Evolutionary conservation across 78 protist genomes (phyloP), one percentile per base, ranked within the genome.

Genomic region (Dictyostelium brefeldianum): DNA sequence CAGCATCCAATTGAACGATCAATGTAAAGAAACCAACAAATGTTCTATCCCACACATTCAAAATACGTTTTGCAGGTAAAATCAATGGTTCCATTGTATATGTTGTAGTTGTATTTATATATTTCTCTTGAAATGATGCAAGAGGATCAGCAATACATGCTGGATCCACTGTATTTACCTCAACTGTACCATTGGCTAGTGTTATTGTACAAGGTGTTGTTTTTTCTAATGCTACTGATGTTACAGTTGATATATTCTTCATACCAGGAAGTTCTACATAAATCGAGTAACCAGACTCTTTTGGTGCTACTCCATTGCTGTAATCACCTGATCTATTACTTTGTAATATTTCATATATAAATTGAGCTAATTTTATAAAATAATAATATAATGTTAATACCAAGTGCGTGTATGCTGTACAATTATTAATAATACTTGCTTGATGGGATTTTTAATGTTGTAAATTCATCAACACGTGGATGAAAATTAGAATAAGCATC

Each of bases 381-480:
- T 36, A 36, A 36, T 36, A 36, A 36, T 36, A 8, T 51, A 51
- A 51, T 51, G 15, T 12, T 12, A 51, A 14, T 51, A 51, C 4
- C 56, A 51, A 1, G n/a, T 12, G n/a, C 43, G n/a, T 12, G n/a
- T 12, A 1, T 51, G 36, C 43, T 4, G 67, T 27, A 51, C 50
- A 31, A 31, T 43, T 25, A 78, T 48, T 48, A 29, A 20, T 65
- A 25, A 36, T 36, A 36, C 2, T 36, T 36, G 2, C 43, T 36
- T 36, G 43, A 36, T 73, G 80, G 82, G 0, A 74, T 25, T 56
- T 53, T 50, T 43, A 83, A 7, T 12, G 91, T 73, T 10, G 91
- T 83, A 47, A 83, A 83, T 17, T 83, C 91, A 74, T 83, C 91
- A 29, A 65, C 73, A 27, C 73, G 25, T 65, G 73, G 73, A 65